phyloP scores from a whole-genome alignment of 2,329 filamentous ascomycete genomes.

The Aspergillus uvarum region DNA sequence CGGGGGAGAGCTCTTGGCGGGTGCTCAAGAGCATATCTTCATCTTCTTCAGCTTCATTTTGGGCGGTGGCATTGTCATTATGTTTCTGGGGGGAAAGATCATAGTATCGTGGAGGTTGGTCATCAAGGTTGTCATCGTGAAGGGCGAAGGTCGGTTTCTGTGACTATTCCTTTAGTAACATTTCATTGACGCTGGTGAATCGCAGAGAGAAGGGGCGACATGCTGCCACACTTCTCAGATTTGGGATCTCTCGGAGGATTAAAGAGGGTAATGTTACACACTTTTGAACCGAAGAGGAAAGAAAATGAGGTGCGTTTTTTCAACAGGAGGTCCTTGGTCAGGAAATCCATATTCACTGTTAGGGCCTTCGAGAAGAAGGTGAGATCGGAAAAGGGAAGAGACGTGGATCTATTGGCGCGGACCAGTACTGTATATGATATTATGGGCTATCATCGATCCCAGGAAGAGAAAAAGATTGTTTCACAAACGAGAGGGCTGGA shows the following conservation, averaged over 20 bases:
- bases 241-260: not conserved
- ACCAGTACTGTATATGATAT: not conserved
- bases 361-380: not conserved
- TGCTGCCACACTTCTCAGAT: not conserved
- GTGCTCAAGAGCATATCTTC: not conserved
- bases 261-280: not conserved
- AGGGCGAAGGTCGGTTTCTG: conserved; percentile 19
- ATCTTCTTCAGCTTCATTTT: not conserved
- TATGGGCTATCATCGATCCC: not conserved
- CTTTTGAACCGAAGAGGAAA: conserved; percentile 18
- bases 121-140: conserved; percentile 6
- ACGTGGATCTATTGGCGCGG: not conserved
- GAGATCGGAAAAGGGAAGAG: not conserved
- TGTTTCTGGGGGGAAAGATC: conserved; percentile 23
- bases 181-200: not conserved
- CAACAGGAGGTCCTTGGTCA: conserved; percentile 10
- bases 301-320: conserved; percentile 19
- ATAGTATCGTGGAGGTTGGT: conserved; percentile 27
- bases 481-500: not conserved
- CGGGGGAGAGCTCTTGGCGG: conserved; percentile 33
- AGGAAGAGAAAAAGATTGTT: not conserved
- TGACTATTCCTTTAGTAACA: not conserved
- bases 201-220: not conserved
- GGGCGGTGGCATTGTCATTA: not conserved
- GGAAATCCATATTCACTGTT: conserved; percentile 16